Evolutionary conservation across 805 yeast species (phyloP), one percentile per base, ranked within the genome.

Genomic region (Tetrapisispora iriomotensis): DNA sequence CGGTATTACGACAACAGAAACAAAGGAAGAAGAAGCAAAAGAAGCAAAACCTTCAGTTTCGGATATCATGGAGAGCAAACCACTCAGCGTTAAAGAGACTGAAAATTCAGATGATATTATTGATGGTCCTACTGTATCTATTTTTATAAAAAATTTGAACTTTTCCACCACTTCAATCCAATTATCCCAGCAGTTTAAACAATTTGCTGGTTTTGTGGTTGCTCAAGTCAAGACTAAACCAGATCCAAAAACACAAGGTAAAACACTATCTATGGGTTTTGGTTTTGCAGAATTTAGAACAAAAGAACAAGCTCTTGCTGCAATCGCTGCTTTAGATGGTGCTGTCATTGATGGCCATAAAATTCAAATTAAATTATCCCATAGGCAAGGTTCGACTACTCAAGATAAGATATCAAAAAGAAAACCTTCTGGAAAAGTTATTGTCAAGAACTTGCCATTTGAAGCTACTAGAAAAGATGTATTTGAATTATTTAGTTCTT

Each of bases 391-490:
- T 33, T 60, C 62, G 9, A 49, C 60, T 4, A 42, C 45, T 22
- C 40, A 53, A 1, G 44, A 56, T 17, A 49, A 55, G 13, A 55
- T 58, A 35, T 68, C 67, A 45, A 55, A 65, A 13, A 58, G 58
- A 45, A 72, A 68, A 46, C 54, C 53, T 34, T 67, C 77, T n/a
- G 70, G 77, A 46, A 90, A 90, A 63, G 81, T 92, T 49, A 82
- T 92, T 60, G 87, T 92, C 61, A 92, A 92, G 79, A 92, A 92
- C 66, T 74, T 92, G 62, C 97, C 98, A 43, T 92, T 92, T 62
- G 98, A 92, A 65, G 88, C 96, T 17, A 73, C 92, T 2, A 78
- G 95, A 64, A 82, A 84, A 54, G 97, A 92, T 56, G 77, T 92
- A n/a, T 78, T 84, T 53, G 94, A 87, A 58, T 68, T 92, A 47